Base-by-base conservation (phyloP, 805 yeast species). In the Candida argentea region DNA sequence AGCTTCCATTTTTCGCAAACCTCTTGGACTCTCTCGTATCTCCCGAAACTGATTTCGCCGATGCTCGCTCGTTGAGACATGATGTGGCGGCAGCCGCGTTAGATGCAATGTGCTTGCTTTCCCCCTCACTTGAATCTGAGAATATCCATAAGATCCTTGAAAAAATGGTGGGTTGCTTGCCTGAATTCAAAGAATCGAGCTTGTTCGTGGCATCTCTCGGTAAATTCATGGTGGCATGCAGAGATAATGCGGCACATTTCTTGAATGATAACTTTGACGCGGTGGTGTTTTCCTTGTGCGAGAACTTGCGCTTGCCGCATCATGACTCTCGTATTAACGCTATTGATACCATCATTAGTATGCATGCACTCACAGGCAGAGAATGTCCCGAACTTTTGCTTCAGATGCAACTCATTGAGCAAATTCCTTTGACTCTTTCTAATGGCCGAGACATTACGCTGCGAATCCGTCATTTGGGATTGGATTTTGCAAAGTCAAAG, bases 381-480 rank as follows among this genome's bases (percentile, higher is more conserved):
- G 55, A 54, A 6, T 44, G 58, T 10, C 63, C 72, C 2, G 46
- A 48, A 3, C 39, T 67, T 10, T 37, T 77, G n/a, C 52, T 61
- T 17, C 72, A 68, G 28, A 68, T 78, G 34, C 53, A 64, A 22
- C 42, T 70, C 2, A 69, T 87, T 26, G 95, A 85, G 47, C 72
- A 75, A 33, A 67, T 78, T 5, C 94, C 94, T 0, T 59, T 78
- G 28, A 69, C 70, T n/a, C 52, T 86, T 11, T 57, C 69, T 8
- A 73, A 73, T 32, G 79, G 82, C 2, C 73, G 96, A 53, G 93
- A 81, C 41, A 61, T 89, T 3, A 71, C 74, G 14, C 57, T 77
- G 33, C 69, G 93, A 45, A 63, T 79, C 17, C 67, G 95, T 40
- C 61, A 57, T 20, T 52, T 83, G 35, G 73, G 73, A 1, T 42